Base-by-base conservation (phyloP, 208 protist species). In the Balamuthia mandrillaris region DNA sequence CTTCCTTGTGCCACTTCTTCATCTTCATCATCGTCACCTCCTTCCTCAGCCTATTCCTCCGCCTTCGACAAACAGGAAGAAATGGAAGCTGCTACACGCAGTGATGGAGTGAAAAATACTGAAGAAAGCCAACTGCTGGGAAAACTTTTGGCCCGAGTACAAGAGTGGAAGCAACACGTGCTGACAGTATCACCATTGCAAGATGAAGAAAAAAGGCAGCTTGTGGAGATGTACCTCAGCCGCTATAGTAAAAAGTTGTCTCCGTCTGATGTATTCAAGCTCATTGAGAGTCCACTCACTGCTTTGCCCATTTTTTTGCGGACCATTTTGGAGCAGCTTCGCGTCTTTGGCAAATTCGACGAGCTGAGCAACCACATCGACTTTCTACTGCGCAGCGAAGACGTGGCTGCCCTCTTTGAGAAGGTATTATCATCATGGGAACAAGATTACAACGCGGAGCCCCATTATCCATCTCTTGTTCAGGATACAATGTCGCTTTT, bases 331-430 rank as follows among this genome's bases (percentile, higher is more conserved):
- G 77, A 83, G 42, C 54, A 72, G 77, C 54, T 83, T 3, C 77
- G 77, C 24, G 2, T 83, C 5, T 83, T 72, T 24, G 77, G 77
- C 41, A 70, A 83, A 24, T 83, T 66, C 27, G 77, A 83, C 41
- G 39, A 83, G 39, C 44, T 83, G 45, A 39, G 58, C 77, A 54
- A 45, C 24, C 65, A 83, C 77, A 72, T 83, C 41, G 77, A 65
- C 54, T 37, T 66, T 3, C 65, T 83, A 47, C 77, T 83, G 18
- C 12, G 21, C 2, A 66, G 51, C 31, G 1, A 37, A 37, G 77
- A 83, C 60, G 65, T 83, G 16, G 29, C 77, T 14, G 49, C 58
- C 2, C 60, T 83, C 16, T 83, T 83, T 21, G 77, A 83, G 35
- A 51, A 58, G 44, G 58, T 78, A 1, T 47, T 78, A 41, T 60